Percentiles rank a stretch among this genome's conserved stretches.
phyloP scores from a whole-genome alignment of 352 stramenopile genomes.

The Pythium pyrilobum region DNA sequence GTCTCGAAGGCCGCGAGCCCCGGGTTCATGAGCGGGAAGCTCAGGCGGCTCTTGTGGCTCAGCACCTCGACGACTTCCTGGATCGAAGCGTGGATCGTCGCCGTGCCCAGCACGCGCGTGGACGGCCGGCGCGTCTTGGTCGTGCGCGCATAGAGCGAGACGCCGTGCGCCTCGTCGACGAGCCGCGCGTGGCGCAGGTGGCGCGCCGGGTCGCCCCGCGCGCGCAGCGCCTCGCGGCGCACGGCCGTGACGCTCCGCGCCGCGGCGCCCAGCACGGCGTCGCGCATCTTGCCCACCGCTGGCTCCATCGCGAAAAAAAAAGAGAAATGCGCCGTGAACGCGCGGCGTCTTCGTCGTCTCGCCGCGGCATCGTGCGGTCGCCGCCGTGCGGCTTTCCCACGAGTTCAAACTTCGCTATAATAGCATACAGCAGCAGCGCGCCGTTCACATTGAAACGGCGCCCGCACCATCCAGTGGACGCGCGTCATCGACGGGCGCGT shows the following conservation, averaged over 20 bases:
- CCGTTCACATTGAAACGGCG: too few relatives aligned
- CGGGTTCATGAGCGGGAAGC: slow-evolving; percentile 12
- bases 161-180: neutral
- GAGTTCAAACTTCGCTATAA: too few relatives aligned
- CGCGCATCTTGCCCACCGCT: neutral
- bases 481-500: too few relatives aligned
- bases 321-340: too few relatives aligned
- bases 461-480: too few relatives aligned
- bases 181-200: neutral
- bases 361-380: too few relatives aligned
- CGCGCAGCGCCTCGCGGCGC: slow-evolving; percentile 8
- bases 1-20: slow-evolving; percentile 11
- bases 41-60: slow-evolving; percentile 11
- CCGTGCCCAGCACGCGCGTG: slow-evolving; percentile 9
- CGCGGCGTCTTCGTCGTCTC: neutral
- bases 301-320: too few relatives aligned
- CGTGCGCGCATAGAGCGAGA: slow-evolving; percentile 7
- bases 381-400: too few relatives aligned
- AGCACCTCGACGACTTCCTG: slow-evolving; percentile 15
- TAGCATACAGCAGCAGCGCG: too few relatives aligned
- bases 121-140: neutral
- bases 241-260: neutral
- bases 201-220: neutral
- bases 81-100: slow-evolving; percentile 12
- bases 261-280: slow-evolving; percentile 3